Percentiles rank a stretch among this genome's conserved stretches.
These are phyloP conservation scores for Ophiostoma fasciatum DNA, from an alignment of 2,329 filamentous ascomycete genomes.

Conservation along the genomic window DNA sequence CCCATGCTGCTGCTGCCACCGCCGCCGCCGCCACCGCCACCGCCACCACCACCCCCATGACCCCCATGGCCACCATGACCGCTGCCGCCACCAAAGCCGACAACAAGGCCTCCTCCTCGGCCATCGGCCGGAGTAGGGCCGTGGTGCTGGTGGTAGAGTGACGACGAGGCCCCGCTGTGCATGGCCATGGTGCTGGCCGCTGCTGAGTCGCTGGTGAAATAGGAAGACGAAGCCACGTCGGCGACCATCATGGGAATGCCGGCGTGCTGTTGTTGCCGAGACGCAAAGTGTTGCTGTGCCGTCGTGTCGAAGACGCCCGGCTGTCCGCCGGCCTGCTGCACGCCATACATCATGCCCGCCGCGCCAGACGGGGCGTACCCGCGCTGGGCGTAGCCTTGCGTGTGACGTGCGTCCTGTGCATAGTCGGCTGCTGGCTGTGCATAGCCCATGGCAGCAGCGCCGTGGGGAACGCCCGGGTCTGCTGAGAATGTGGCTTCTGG, in stretches of 20 bases:
- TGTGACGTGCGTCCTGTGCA: constrained; percentile 42
- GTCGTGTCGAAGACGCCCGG: constrained; percentile 57
- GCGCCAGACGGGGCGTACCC: constrained; percentile 38
- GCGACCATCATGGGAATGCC: constrained; percentile 58
- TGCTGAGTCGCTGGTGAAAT: constrained; percentile 55
- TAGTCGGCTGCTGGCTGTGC: constrained; percentile 48
- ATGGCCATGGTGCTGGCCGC: constrained; percentile 40
- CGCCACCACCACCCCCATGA: no score
- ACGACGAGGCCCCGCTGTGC: constrained; percentile 35
- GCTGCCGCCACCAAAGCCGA: constrained; percentile 33
- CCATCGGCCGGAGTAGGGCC: constrained; percentile 23
- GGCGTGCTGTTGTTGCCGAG: constrained; percentile 62
- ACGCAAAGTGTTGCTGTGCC: constrained; percentile 58
- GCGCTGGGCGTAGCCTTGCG: constrained; percentile 35
- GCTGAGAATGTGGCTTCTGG: constrained; percentile 31
- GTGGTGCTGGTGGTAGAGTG: constrained; percentile 56
- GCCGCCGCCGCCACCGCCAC: no score
- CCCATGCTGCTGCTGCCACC: no score
- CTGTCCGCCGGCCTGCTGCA: constrained; percentile 47
- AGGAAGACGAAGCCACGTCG: constrained; percentile 55
- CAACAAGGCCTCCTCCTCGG: constrained; percentile 32
- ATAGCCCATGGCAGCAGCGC: constrained; percentile 33
- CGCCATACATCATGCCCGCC: constrained; percentile 67
- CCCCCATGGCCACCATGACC: no score
- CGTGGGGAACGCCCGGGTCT: constrained; percentile 40